Conservation (phyloP, 164 flowering plant genomes). For the Buxus sempervirens region DNA sequence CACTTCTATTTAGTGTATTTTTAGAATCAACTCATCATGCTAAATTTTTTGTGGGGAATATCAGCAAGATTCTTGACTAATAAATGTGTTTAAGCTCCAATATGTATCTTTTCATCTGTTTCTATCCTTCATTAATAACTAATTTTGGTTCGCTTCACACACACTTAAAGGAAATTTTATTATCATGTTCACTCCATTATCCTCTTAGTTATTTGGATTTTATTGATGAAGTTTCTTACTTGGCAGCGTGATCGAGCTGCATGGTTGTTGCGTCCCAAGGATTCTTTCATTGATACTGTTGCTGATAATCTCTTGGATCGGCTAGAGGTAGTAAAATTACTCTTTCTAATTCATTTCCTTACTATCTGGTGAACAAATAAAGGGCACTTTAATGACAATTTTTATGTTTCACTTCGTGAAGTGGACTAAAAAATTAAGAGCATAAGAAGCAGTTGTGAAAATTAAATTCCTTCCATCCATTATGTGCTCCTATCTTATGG, state of each 20-base stretch:
- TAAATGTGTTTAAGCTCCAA: too few relatives aligned
- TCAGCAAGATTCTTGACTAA: too few relatives aligned
- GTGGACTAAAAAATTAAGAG: not conserved
- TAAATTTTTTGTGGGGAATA: too few relatives aligned
- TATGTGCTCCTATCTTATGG: not conserved
- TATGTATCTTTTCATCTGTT: too few relatives aligned
- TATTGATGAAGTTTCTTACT: not conserved
- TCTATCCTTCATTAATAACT: too few relatives aligned
- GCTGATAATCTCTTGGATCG: constrained; percentile 93
- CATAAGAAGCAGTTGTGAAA: not conserved
- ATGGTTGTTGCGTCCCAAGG: constrained; percentile 65
- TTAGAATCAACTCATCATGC: too few relatives aligned
- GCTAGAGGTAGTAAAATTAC: constrained; percentile 48
- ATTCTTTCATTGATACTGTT: constrained; percentile 66
- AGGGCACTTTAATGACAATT: too few relatives aligned
- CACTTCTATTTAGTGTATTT: too few relatives aligned
- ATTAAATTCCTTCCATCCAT: not conserved
- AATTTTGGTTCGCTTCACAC: not conserved
- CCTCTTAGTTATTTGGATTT: not conserved
- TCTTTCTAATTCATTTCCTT: not conserved
- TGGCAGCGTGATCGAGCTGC: constrained; percentile 92
- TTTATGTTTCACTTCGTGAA: too few relatives aligned
- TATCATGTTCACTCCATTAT: not conserved
- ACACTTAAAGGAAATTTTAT: not conserved
- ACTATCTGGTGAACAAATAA: too few relatives aligned